Base-by-base conservation (phyloP, 2,329 filamentous ascomycete species). In the Diaporthe sp. region DNA sequence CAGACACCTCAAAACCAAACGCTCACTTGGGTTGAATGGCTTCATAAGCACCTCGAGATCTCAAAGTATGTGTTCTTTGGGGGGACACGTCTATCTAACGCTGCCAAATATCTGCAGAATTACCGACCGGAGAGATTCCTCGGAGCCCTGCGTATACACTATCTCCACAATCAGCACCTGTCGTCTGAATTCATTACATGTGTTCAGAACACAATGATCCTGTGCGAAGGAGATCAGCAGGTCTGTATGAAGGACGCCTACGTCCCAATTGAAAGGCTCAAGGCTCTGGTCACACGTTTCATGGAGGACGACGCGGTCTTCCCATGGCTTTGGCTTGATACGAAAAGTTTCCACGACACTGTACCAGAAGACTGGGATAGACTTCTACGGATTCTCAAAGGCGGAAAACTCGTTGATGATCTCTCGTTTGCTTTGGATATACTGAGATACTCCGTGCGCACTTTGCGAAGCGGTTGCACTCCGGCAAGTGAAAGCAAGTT, bases 91-190 rank as follows among this genome's bases (percentile, higher is more conserved):
- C 42, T 60, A 25, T 60, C 31, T 8, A 20, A 25, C 0, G 31
- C 28, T 39, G 61, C 39, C 1, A 55, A 53, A 58, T 79, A 80
- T 53, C 17, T 80, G 34, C 57, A 53, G 7, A 13, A 25, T 15
- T 20, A 79, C 13, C 67, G 78, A 5, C 79, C 78, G n/a, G 76
- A 79, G 3, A 79, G 78, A 42, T 76, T 79, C 20, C 53, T 80
- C 28, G 77, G 77, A 28, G 73, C 73, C 15, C 37, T 79, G 37
- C 60, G 57, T 34, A 34, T 34, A 1, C 70, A n/a, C n/a, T 39
- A 73, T 22, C 15, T 71, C 47, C 42, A 65, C 7, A 28, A 61
- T 10, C 15, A 2, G 4, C 0, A 15, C 6, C 57, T 71, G 10
- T 73, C 8, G 57, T 65, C 53, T 49, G 57, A 57, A 39, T 65